Percentiles rank a stretch among this genome's conserved stretches.
Conservation (phyloP, 768 basidiomycete species). For the Mycena rebaudengoi region DNA sequence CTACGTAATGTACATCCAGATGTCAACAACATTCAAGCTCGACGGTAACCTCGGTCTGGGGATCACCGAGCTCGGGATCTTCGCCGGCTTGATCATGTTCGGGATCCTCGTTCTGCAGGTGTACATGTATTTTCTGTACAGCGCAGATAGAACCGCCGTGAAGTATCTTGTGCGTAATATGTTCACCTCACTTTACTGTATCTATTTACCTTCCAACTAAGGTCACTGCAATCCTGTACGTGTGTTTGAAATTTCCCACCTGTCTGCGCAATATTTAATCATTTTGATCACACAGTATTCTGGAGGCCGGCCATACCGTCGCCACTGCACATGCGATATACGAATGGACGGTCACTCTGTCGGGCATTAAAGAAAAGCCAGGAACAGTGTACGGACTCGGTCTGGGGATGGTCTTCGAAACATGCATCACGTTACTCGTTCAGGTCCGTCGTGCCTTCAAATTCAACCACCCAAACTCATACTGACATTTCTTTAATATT, state of each 20-base stretch:
- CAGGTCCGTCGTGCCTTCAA: conserved; percentile 26
- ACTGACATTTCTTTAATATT: too few species aligned
- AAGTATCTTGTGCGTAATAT: neutral
- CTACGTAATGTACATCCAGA: too few species aligned
- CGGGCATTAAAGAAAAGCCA: conserved; percentile 2
- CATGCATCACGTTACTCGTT: conserved; percentile 37
- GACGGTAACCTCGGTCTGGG: conserved; percentile 4
- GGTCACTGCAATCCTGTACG: conserved; percentile 14
- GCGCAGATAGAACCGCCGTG: conserved; percentile 3
- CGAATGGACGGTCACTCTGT: conserved; percentile 13
- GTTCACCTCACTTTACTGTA: too few species aligned
- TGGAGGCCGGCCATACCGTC: conserved; percentile 13
- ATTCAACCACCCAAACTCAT: neutral
- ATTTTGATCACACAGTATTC: neutral
- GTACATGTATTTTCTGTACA: conserved; percentile 7
- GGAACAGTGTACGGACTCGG: conserved; percentile 1
- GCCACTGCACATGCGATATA: conserved; percentile 8
- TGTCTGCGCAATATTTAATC: too few species aligned
- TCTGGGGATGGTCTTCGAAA: conserved; percentile 31
- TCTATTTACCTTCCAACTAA: neutral
- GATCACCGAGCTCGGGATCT: conserved; percentile 10
- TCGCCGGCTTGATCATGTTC: neutral
- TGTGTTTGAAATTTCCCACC: neutral
- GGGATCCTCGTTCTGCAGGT: conserved; percentile 7
- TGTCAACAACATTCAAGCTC: conserved; percentile 1